phyloP scores from a whole-genome alignment of 371 early-diverging fungal genomes.

The Phascolomyces articulosus region DNA sequence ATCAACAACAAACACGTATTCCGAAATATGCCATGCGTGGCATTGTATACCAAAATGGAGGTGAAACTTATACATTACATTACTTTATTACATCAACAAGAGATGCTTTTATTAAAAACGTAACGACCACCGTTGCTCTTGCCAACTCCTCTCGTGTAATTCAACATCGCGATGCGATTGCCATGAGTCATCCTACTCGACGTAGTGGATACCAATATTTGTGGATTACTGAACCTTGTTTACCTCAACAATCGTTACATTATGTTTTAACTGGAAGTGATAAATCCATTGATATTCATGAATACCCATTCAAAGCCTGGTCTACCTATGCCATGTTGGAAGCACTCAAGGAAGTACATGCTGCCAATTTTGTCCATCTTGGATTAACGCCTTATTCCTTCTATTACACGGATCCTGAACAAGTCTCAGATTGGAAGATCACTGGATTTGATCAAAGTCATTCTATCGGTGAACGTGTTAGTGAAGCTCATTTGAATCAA shows the following conservation, averaged over 20 bases:
- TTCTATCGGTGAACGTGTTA: constrained; percentile 1
- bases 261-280: constrained; percentile 5
- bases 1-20: not conserved
- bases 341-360: constrained; percentile 18
- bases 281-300: constrained; percentile 7
- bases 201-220: constrained; percentile 13
- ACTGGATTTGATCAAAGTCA: constrained; percentile 14
- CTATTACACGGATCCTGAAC: constrained; percentile 15
- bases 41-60: not conserved
- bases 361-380: constrained; percentile 17
- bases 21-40: constrained; percentile 10
- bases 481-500: not conserved
- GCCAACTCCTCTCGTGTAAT: not conserved
- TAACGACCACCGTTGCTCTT: constrained; percentile 5
- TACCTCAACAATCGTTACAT: constrained; percentile 16
- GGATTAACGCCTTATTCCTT: constrained; percentile 11
- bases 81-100: constrained; percentile 6
- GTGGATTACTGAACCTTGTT: constrained; percentile 21
- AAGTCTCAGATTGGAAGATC: constrained; percentile 19
- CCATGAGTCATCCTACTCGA: not conserved
- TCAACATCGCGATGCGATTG: constrained; percentile 15
- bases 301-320: constrained; percentile 19
- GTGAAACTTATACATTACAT: constrained; percentile 15
- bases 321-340: constrained; percentile 15
- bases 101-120: constrained; percentile 13